Base-by-base conservation (phyloP, 2,329 filamentous ascomycete species). In the Penicillium sclerotiorum region DNA sequence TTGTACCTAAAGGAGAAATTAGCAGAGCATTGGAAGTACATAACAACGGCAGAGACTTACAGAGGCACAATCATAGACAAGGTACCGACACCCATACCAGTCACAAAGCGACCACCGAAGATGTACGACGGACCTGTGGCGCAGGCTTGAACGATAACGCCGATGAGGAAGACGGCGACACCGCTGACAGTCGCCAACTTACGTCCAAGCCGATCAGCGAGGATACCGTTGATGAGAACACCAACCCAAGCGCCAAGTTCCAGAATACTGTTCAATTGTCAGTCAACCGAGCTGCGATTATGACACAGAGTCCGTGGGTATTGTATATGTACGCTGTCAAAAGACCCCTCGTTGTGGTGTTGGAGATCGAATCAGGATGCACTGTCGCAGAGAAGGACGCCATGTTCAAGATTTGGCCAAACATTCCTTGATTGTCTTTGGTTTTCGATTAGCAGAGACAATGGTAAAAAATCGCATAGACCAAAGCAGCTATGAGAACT, bases 51-150 rank as follows among this genome's bases (percentile, higher is more conserved):
- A 9, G 62, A 57, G 23, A 64, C 61, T 39, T 71, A 72, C 21
- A 71, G 59, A 3, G 68, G 67, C 2, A 67, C 66, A 33, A 70
- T 62, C 53, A 67, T 68, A 25, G 61, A 64, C 44, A 70, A 55
- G 17, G 61, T 66, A 28, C 70, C 69, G 4, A 71, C 62, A 40
- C 64, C 66, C 48, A 70, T 54, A 47, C 69, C 69, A 35, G 66
- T 66, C 20, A 70, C 56, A 33, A 71, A 61, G 28, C 68, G 67
- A 25, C 68, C 68, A 13, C 59, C 64, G 11, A 70, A 61, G 11
- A 71, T 57, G 18, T 56, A 58, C n/a, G n/a, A n/a, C n/a, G 36
- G 52, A 49, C 5, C 59, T 52, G 8, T 63, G 7, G 61, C 55
- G 18, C 49, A 54, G 6, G 65, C 63, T 38, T 67, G 65, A 13